Percentiles rank a stretch among this genome's conserved stretches.
These are phyloP conservation scores for Paxillus ammoniavirescens DNA, from an alignment of 768 basidiomycete genomes.

Conservation along the genomic window DNA sequence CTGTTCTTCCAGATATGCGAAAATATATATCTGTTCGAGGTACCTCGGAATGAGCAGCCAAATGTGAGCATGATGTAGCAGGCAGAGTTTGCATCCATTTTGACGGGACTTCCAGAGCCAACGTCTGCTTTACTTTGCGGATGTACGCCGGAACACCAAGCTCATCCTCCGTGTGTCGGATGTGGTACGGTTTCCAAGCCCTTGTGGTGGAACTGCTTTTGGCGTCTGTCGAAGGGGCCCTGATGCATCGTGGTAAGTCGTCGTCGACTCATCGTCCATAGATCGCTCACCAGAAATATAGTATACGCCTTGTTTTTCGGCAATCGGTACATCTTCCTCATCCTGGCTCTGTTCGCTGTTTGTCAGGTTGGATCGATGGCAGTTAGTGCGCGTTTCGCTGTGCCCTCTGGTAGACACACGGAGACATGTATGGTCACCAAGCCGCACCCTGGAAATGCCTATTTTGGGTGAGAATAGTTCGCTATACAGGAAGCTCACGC, in stretches of 20 bases:
- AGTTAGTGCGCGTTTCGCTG: conserved; percentile 9
- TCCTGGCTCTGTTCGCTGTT: conserved; percentile 8
- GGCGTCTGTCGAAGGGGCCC: conserved; percentile 3
- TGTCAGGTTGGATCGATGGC: conserved; percentile 17
- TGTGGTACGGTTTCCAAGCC: conserved; percentile 21
- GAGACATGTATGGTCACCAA: conserved; percentile 14
- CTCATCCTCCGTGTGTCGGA: conserved; percentile 5
- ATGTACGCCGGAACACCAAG: conserved; percentile 13
- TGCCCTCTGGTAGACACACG: conserved; percentile 10
- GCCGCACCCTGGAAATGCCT: conserved; percentile 12
- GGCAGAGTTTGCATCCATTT: neutral
- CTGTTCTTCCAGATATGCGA: conserved; percentile 5
- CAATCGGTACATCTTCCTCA: conserved; percentile 1
- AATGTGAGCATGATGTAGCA: conserved; percentile 10
- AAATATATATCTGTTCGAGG: conserved; percentile 11
- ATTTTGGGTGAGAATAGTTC: conserved; percentile 16
- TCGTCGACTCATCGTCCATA: neutral
- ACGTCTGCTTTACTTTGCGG: conserved; percentile 18
- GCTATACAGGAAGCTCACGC: neutral
- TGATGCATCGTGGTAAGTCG: conserved; percentile 21
- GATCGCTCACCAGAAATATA: neutral
- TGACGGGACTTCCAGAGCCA: conserved; percentile 13
- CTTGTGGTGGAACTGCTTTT: conserved; percentile 13
- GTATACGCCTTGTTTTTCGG: conserved; percentile 18
- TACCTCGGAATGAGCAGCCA: conserved; percentile 17